Evolutionary conservation across 75 land plant species (phyloP), one percentile per base, ranked within the genome.

Genomic region (Selaginella moellendorffii): DNA sequence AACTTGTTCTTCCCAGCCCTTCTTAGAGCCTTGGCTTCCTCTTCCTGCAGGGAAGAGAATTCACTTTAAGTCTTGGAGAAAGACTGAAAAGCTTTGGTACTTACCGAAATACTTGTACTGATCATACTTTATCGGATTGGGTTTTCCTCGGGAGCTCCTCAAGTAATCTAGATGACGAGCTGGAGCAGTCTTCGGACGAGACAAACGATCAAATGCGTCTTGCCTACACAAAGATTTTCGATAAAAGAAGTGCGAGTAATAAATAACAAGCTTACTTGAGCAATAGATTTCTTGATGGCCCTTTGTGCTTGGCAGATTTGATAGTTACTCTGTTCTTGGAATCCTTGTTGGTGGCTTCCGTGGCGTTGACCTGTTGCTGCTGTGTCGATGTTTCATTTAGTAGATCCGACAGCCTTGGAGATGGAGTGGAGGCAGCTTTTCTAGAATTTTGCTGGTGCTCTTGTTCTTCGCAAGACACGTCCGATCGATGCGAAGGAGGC

Each of bases 21-120:
- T 65, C 24, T 65, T 65, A 9, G 67, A 51, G 26, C 67, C 67
- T 65, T 65, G 67, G 2, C 67, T 53, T 22, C 53, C 67, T 65
- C 26, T 46, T n/a, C 26, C 12, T 46, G 24, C 53, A 65, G 1
- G 31, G 12, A 5, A 63, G 64, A 28, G 1, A 24, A 54, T 54
- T n/a, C n/a, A n/a, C n/a, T n/a, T n/a, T n/a, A n/a, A n/a, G n/a
- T n/a, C n/a, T n/a, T n/a, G n/a, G n/a, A n/a, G n/a, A n/a, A n/a
- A n/a, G n/a, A n/a, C n/a, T n/a, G n/a, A n/a, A n/a, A n/a, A n/a
- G n/a, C n/a, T n/a, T n/a, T n/a, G n/a, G 14, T 36, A 14, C 46
- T 36, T 36, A 36, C 46, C 46, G 14, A 36, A 36, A 14, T 36
- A 36, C 46, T 36, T 36, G 46, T 36, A 36, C 10, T 36, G 14